phyloP scores from a whole-genome alignment of 2,329 filamentous ascomycete genomes.

The Sporothrix dimorphospora region DNA sequence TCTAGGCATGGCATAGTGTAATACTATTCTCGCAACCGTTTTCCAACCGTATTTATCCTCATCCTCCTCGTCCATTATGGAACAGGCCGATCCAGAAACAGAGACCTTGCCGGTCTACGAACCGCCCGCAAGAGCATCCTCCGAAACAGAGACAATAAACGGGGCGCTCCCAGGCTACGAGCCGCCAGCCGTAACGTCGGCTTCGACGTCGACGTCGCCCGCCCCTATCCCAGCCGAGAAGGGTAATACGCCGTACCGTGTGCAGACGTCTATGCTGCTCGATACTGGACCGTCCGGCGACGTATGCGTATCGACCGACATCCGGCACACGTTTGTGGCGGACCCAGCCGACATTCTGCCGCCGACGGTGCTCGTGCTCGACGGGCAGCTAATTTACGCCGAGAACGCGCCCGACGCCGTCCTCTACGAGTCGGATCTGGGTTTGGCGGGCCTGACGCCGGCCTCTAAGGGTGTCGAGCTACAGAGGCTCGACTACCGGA shows the following conservation, averaged over 20 bases:
- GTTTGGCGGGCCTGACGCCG: slow-evolving; percentile 7
- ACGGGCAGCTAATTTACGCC: slow-evolving; percentile 3
- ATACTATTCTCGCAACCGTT: not conserved
- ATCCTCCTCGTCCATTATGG: not conserved
- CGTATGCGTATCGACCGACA: not conserved
- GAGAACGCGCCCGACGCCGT: not conserved
- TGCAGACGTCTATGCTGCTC: not conserved
- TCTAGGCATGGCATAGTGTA: not conserved
- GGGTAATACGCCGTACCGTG: not conserved
- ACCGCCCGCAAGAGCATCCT: not conserved
- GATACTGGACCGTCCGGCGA: not conserved
- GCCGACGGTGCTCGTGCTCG: slow-evolving; percentile 10
- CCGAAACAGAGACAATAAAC: not conserved
- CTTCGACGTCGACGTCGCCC: not conserved
- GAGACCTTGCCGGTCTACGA: not conserved
- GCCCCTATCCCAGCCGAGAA: not conserved
- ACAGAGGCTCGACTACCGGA: not conserved
- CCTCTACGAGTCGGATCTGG: slow-evolving; percentile 9
- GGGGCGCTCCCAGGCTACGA: not conserved
- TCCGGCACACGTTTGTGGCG: slow-evolving; percentile 1
- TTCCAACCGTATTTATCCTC: not conserved
- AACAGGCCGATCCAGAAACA: not conserved
- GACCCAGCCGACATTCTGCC: slow-evolving; percentile 9
- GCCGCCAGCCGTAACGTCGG: not conserved
- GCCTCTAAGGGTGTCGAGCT: slow-evolving; percentile 4